These are phyloP conservation scores for Iris pallida DNA, from an alignment of 116 monocot species.

Conservation along the genomic window DNA sequence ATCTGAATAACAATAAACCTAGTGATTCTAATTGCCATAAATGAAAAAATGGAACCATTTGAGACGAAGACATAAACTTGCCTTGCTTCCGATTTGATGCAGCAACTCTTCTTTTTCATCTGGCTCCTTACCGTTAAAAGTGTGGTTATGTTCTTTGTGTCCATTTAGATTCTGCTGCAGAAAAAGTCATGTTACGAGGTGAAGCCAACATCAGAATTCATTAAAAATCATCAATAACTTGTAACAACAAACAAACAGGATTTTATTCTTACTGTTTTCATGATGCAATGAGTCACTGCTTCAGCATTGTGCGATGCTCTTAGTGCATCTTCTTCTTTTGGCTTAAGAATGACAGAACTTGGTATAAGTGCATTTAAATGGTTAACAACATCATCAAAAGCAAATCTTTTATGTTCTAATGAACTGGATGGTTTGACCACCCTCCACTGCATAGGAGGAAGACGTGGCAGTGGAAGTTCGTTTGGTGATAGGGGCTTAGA, in stretches of 20 bases:
- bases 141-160: constrained; percentile 17
- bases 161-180: constrained; percentile 27
- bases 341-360: neutral
- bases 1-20: neutral
- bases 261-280: constrained; percentile 17
- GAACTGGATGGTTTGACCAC: constrained; percentile 1
- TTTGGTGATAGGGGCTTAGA: neutral
- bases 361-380: constrained; percentile 8
- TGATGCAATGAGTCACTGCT: neutral
- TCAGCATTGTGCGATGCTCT: constrained; percentile 9
- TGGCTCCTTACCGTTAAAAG: constrained; percentile 13
- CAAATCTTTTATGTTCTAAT: constrained; percentile 19
- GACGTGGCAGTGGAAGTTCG: constrained; percentile 6
- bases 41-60: neutral
- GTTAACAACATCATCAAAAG: constrained; percentile 6
- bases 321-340: constrained; percentile 3
- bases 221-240: neutral
- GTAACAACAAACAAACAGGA: neutral
- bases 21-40: neutral
- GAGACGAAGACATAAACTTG: constrained; percentile 7
- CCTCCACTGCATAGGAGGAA: constrained; percentile 7
- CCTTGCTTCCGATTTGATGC: constrained; percentile 54
- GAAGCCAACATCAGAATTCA: neutral
- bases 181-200: neutral
- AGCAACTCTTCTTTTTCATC: constrained; percentile 43